Evolutionary conservation across 495 filamentous ascomycete species (phyloP).

Genomic region (Penicillium taxi): DNA sequence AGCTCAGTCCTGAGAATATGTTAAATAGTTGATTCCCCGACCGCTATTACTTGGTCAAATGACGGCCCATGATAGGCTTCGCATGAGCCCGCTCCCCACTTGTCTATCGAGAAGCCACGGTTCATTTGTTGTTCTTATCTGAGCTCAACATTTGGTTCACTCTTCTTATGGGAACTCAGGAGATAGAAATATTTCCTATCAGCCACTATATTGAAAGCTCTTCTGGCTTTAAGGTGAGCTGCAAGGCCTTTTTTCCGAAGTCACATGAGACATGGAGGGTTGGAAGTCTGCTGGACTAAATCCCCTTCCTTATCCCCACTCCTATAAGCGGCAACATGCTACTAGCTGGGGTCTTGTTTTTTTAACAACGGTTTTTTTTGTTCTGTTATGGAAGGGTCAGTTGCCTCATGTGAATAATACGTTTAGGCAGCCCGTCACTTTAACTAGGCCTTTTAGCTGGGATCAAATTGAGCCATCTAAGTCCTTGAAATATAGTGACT

Average conservation of each 20-base stretch:
- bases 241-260: too few relatives aligned
- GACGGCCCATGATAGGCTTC: too few relatives aligned
- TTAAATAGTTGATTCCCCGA: too few relatives aligned
- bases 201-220: not conserved
- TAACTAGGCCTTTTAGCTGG: slow-evolving; percentile 17
- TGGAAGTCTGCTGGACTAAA: slow-evolving; percentile 4
- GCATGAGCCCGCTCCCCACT: too few relatives aligned
- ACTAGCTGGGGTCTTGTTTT: not conserved
- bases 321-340: not conserved
- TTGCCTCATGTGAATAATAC: not conserved
- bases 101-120: too few relatives aligned
- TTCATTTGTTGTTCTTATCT: too few relatives aligned
- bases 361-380: not conserved
- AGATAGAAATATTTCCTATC: too few relatives aligned
- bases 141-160: too few relatives aligned
- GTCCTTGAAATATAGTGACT: slow-evolving; percentile 30
- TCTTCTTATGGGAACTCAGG: too few relatives aligned
- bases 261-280: slow-evolving; percentile 10
- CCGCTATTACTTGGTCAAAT: too few relatives aligned
- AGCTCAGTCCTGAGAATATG: too few relatives aligned
- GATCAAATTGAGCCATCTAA: slow-evolving; percentile 24
- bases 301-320: not conserved
- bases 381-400: not conserved
- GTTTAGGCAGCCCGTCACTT: not conserved
- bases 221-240: not conserved